Evolutionary conservation across 2,329 filamentous ascomycete genomes (phyloP), one percentile per base, ranked within the genome.

Genomic region (Xylaria sp.): DNA sequence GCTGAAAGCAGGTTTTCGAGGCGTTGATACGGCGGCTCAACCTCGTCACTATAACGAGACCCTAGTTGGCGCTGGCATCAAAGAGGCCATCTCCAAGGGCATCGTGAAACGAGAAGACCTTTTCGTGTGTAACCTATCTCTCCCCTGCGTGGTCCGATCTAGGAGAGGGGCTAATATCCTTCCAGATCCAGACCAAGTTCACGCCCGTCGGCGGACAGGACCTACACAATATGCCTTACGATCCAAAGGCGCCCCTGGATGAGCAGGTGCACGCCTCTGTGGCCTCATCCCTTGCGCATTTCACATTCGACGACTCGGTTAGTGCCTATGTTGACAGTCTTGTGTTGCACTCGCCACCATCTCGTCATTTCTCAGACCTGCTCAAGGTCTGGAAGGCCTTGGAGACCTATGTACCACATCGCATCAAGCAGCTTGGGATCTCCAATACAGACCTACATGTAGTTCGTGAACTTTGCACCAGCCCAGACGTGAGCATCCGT

Each of bases 151-250:
- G 54, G 50, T 54, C 45, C 67, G n/a, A 25, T 36, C 50, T 68
- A 25, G 22, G 42, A 55, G 63, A 49, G 51, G 13, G 63, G 33
- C 44, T 66, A 22, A 71, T 72, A 31, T 51, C 60, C 50, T 42
- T 20, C 10, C 61, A 91, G 87, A 83, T 94, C 50, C 92, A 96
- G 84, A 94, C 92, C n/a, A 96, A 95, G 77, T 96, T 90, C 80
- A 93, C 91, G 1, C 84, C 90, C 0, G 77, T 87, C 4, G 78
- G 79, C 17, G 89, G 87, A 27, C 91, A 94, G 76, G 86, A 90
- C 73, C 81, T 80, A 1, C 73, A 78, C 25, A 78, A 87, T 55
- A 82, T 89, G 79, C 90, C 91, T 0, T 93, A 93, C 77, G 82
- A 90, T 72, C 77, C 86, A 1, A 75, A 81, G 1, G 82, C 84